Conservation (phyloP, 1,284 basidiomycete genomes). For the Puccinia polysora region DNA sequence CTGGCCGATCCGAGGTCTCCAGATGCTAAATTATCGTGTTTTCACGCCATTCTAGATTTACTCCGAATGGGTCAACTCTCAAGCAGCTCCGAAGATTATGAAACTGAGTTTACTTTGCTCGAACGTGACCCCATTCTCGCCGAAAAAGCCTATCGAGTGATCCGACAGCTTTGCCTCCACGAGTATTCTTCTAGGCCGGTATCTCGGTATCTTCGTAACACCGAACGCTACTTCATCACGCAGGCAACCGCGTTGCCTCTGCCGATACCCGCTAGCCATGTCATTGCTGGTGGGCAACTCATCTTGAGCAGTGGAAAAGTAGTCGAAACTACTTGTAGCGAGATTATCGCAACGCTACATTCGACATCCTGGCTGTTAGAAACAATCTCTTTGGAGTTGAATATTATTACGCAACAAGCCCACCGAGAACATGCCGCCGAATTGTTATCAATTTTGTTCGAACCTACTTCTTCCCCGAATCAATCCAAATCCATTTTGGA, state of each 20-base stretch:
- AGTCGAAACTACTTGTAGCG: constrained; percentile 68
- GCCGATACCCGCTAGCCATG: constrained; percentile 50
- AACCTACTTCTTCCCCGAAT: constrained; percentile 28
- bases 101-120: constrained; percentile 37
- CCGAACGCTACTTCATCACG: constrained; percentile 80
- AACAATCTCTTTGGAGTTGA: constrained; percentile 80
- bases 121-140: constrained; percentile 64
- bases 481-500: constrained; percentile 37
- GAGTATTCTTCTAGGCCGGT: constrained; percentile 74
- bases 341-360: constrained; percentile 72
- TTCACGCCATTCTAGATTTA: constrained; percentile 75
- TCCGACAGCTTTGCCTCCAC: constrained; percentile 82
- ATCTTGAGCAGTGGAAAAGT: constrained; percentile 67
- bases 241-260: constrained; percentile 70
- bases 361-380: constrained; percentile 80
- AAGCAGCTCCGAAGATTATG: constrained; percentile 55
- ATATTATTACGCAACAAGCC: constrained; percentile 59
- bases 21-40: constrained; percentile 65
- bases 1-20: constrained; percentile 61
- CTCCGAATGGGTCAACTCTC: constrained; percentile 63
- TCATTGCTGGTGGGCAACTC: constrained; percentile 62
- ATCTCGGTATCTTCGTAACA: constrained; percentile 79
- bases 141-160: constrained; percentile 75
- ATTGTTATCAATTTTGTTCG: constrained; percentile 31
- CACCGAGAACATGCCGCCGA: constrained; percentile 34